Percentiles rank a stretch among this genome's conserved stretches.
phyloP scores from a whole-genome alignment of 345 rosid genomes.

The Eucalyptus camaldulensis region DNA sequence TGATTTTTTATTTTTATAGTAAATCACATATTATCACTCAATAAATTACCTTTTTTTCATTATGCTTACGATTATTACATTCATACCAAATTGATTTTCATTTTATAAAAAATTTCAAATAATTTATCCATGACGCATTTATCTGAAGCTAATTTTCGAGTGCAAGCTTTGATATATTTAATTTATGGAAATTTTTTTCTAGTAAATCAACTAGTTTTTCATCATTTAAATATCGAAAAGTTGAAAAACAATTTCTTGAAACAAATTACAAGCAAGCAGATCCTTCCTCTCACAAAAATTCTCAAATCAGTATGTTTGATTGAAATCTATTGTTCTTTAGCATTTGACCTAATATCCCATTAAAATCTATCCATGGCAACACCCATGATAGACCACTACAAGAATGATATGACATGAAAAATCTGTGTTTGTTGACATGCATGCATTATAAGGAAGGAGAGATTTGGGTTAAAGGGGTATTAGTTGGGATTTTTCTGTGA shows the following conservation, averaged over 20 bases:
- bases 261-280: too few relatives aligned
- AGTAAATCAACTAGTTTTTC: too few relatives aligned
- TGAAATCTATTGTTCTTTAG: neutral
- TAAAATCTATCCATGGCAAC: neutral
- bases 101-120: neutral
- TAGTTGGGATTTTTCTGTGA: neutral
- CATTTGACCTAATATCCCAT: neutral
- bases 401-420: neutral
- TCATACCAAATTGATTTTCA: neutral
- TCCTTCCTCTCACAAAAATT: neutral
- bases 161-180: too few relatives aligned
- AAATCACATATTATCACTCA: rapidly evolving
- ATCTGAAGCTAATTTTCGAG: neutral
- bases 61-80: neutral
- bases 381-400: neutral
- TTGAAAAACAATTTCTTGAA: too few relatives aligned
- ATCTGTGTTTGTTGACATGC: neutral
- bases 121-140: neutral
- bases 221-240: too few relatives aligned
- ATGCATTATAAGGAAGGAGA: neutral
- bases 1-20: rapidly evolving
- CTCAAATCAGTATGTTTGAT: rapidly evolving
- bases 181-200: too few relatives aligned
- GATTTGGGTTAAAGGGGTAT: neutral
- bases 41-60: neutral